A percentile compares a stretch with the other conserved stretches of the same genome.
phyloP scores from a whole-genome alignment of 345 rosid genomes.

The Eucalyptus fibrosa region DNA sequence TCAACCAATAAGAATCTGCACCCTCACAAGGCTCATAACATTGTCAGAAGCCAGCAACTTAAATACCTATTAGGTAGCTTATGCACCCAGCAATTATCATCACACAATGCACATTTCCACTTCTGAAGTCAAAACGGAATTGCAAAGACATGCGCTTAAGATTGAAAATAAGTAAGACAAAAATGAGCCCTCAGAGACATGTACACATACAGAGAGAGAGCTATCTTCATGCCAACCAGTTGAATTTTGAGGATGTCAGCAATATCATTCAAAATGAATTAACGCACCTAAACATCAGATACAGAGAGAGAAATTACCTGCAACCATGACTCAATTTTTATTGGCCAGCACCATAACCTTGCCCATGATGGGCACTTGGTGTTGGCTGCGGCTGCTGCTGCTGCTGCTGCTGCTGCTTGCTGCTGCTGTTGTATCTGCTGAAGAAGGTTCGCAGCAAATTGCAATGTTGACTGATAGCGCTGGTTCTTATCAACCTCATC shows the following conservation, averaged over 20 bases:
- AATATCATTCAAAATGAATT: not conserved
- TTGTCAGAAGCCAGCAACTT: not conserved
- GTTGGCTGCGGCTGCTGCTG: not conserved
- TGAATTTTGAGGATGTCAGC: not conserved
- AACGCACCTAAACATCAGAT: not conserved
- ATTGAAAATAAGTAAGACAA: not conserved
- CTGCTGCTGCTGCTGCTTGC: slow-evolving; percentile 7
- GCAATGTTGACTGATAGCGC: slow-evolving; percentile 83
- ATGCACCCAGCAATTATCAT: not conserved
- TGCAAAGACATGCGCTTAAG: not conserved
- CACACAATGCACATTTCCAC: not conserved
- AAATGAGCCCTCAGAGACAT: not conserved
- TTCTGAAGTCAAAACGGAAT: not conserved
- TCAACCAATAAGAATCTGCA: not conserved
- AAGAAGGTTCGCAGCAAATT: slow-evolving; percentile 90
- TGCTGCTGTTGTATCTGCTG: slow-evolving; percentile 77
- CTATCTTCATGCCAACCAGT: not conserved
- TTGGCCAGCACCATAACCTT: slow-evolving; percentile 20
- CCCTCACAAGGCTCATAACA: not conserved
- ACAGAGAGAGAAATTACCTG: slow-evolving; percentile 17
- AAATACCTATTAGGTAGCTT: not conserved
- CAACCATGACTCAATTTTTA: not conserved
- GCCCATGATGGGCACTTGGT: slow-evolving; percentile 21
- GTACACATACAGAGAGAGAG: not conserved
- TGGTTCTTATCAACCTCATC: slow-evolving; percentile 83